Base-by-base conservation (phyloP, 2,329 filamentous ascomycete species). In the Sporothrix globosa region DNA sequence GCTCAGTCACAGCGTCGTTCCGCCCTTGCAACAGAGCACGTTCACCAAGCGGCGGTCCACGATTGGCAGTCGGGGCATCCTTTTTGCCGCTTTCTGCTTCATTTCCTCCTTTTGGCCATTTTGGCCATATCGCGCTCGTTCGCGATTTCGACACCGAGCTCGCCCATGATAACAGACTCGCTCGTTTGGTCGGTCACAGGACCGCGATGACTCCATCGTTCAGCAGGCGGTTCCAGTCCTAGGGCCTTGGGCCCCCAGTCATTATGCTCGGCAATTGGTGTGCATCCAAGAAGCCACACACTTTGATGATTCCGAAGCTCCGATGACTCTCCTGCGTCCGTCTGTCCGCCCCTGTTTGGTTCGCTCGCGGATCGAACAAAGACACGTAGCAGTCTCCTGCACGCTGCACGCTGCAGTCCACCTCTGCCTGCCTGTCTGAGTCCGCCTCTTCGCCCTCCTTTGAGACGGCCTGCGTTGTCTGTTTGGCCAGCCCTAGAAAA, bases 401-500 rank as follows among this genome's bases (percentile, higher is more conserved):
- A 66, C 39, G 39, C 65, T 27, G n/a, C 48, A 67, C 50, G 30
- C 52, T 34, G 21, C 44, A 48, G 24, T n/a, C 63, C 19, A 19
- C 46, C 27, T 50, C 63, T 50, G 46, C 34, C 63, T 50, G 27
- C 11, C 46, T 63, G 44, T 46, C 61, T 52, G 63, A 46, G 46
- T 66, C 63, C 65, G 68, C 46, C 41, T 65, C 39, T 56, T 52
- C 61, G 19, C 30, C 63, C 53, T 21, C 27, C 39, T 63, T 67
- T 54, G 30, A 44, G 21, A 21, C 27, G 44, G 13, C 17, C 39
- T 17, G 48, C 52, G 24, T 14, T 14, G 24, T 39, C 41, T 56
- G 21, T 48, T 27, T 24, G 21, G 56, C 58, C 71, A 72, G 71
- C 71, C 69, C 24, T 72, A 52, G 67, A 72, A 69, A 69, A 69